phyloP scores from a whole-genome alignment of 2,329 filamentous ascomycete species.

The Chaetomiaceae sp. region DNA sequence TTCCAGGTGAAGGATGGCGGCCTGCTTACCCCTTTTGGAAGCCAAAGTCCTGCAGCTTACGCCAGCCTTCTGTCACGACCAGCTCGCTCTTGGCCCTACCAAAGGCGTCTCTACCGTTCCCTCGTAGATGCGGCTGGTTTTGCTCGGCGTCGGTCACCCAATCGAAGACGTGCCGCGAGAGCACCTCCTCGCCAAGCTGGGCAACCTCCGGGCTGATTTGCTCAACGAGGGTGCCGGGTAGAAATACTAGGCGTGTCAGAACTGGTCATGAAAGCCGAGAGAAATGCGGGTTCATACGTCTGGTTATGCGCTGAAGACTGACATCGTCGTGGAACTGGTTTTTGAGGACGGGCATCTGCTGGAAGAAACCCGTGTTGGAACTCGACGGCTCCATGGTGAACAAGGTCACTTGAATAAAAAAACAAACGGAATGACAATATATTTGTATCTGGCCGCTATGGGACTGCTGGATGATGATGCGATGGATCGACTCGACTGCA shows the following conservation, averaged over 20 bases:
- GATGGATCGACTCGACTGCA: no score
- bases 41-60: conserved; percentile 55
- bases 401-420: no score
- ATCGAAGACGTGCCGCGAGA: conserved; percentile 51
- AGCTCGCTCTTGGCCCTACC: conserved; percentile 56
- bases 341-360: conserved; percentile 45
- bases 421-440: no score
- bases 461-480: no score
- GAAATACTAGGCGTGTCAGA: conserved; percentile 40
- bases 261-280: neutral
- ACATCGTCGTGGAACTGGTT: conserved; percentile 56
- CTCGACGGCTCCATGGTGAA: conserved; percentile 41
- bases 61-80: conserved; percentile 64
- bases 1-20: neutral
- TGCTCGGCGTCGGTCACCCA: conserved; percentile 61
- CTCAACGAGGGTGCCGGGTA: conserved; percentile 38
- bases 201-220: conserved; percentile 42
- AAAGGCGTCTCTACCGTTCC: conserved; percentile 56
- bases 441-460: no score
- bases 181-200: conserved; percentile 47
- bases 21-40: conserved; percentile 45
- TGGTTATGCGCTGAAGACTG: conserved; percentile 48
- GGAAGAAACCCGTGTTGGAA: conserved; percentile 52
- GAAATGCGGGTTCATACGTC: conserved; percentile 36
- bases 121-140: conserved; percentile 57